A percentile compares a stretch with the other conserved stretches of the same genome.
phyloP scores from a whole-genome alignment of 345 rosid genomes.

The Sisymbrium irio region DNA sequence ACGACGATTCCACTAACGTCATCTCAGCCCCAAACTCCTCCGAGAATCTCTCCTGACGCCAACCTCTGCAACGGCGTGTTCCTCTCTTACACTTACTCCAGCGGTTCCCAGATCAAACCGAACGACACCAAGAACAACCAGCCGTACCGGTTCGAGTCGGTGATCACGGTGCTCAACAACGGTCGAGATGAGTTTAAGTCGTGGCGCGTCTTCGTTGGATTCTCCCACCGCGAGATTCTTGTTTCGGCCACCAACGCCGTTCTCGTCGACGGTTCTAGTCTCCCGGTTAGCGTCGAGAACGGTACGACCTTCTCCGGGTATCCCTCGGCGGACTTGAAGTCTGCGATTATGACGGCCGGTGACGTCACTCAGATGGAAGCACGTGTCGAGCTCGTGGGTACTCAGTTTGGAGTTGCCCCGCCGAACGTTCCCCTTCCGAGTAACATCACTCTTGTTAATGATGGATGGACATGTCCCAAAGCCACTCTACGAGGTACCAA shows the following conservation, averaged over 20 bases:
- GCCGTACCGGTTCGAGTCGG: constrained; percentile 83
- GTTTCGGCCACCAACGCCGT: constrained; percentile 76
- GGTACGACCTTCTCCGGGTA: constrained; percentile 78
- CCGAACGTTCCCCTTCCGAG: constrained; percentile 68
- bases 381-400: constrained; percentile 70
- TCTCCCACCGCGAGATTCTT: constrained; percentile 64
- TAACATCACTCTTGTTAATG: constrained; percentile 65
- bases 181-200: constrained; percentile 67
- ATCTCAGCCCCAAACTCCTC: constrained; percentile 44
- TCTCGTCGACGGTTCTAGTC: constrained; percentile 62
- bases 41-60: constrained; percentile 49
- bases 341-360: constrained; percentile 93
- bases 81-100: constrained; percentile 52
- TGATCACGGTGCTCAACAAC: constrained; percentile 65
- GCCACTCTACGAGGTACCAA: constrained; percentile 59
- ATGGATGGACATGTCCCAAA: constrained; percentile 65
- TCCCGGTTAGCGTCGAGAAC: constrained; percentile 74
- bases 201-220: constrained; percentile 75
- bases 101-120: constrained; percentile 62
- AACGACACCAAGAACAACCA: constrained; percentile 56
- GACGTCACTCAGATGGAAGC: constrained; percentile 76
- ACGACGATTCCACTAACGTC: constrained; percentile 32
- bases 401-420: constrained; percentile 80
- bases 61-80: constrained; percentile 67
- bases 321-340: constrained; percentile 73